Evolutionary conservation across 2,329 filamentous ascomycete genomes (phyloP).

Genomic region (Fusarium papillatum): DNA sequence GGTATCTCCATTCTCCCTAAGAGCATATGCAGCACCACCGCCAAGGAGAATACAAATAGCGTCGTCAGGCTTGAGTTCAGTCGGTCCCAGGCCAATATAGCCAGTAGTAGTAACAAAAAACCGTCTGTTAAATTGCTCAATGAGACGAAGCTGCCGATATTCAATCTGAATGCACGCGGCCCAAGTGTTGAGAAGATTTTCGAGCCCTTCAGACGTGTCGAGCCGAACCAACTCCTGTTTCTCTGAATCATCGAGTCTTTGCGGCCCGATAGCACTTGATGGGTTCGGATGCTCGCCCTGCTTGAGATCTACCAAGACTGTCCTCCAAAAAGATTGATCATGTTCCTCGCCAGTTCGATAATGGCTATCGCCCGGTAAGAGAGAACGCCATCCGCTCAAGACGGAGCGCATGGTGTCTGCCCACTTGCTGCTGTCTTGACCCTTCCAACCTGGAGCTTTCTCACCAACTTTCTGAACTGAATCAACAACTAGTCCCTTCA

Average conservation of each 20-base stretch:
- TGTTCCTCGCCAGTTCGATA: not conserved
- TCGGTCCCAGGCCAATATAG: conserved; percentile 1
- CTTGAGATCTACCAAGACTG: conserved; percentile 6
- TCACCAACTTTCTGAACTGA: not conserved
- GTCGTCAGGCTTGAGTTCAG: not conserved
- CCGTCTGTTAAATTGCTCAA: conserved; percentile 15
- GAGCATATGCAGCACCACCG: not conserved
- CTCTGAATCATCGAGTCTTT: conserved; percentile 1
- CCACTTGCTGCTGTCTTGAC: not conserved
- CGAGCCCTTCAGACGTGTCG: not conserved
- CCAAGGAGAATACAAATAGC: conserved; percentile 6
- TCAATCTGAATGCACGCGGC: not conserved
- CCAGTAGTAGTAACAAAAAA: not conserved
- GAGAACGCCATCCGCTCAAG: not conserved
- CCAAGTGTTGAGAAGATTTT: conserved; percentile 3
- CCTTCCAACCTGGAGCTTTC: not conserved
- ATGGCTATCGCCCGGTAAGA: not conserved
- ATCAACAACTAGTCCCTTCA: not conserved
- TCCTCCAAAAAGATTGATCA: conserved; percentile 9
- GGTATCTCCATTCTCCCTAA: not conserved
- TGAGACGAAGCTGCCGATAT: conserved; percentile 5
- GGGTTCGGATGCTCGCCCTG: conserved; percentile 4
- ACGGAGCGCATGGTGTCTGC: not conserved
- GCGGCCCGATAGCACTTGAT: not conserved
- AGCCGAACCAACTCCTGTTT: not conserved